These are phyloP conservation scores for Cyphellophora attinorum DNA, from an alignment of 2,329 filamentous ascomycete species.

Conservation along the genomic window DNA sequence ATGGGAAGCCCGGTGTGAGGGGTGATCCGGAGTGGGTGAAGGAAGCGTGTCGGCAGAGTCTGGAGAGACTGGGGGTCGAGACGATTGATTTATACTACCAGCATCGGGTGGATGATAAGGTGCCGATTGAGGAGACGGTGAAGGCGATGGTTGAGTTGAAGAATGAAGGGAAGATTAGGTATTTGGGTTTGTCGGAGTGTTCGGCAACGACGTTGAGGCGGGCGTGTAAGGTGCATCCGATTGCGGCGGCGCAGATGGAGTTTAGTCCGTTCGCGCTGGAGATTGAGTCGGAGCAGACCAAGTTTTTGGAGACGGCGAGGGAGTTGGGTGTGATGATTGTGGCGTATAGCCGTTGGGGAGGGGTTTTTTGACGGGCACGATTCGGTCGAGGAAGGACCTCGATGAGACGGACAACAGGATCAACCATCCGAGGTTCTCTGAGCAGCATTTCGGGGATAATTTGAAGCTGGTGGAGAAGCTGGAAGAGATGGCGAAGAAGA, in stretches of 20 bases:
- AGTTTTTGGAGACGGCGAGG: slow-evolving; percentile 20
- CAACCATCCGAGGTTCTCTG: slow-evolving; percentile 38
- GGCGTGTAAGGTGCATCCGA: slow-evolving; percentile 38
- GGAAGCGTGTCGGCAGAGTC: slow-evolving; percentile 29
- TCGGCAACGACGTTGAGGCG: slow-evolving; percentile 40
- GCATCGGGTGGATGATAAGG: slow-evolving; percentile 32
- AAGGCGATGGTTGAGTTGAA: slow-evolving; percentile 34
- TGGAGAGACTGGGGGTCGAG: slow-evolving; percentile 31
- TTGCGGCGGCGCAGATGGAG: slow-evolving; percentile 46
- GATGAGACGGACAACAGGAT: slow-evolving; percentile 36
- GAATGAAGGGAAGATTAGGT: slow-evolving; percentile 43
- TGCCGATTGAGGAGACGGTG: slow-evolving; percentile 31
- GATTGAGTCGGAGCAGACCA: slow-evolving; percentile 31
- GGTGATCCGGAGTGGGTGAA: slow-evolving; percentile 33
- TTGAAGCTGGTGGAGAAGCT: slow-evolving; percentile 44
- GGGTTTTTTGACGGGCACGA: slow-evolving; percentile 33
- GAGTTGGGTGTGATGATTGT: slow-evolving; percentile 31
- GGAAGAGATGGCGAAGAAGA: slow-evolving; percentile 39
- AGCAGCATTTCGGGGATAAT: slow-evolving; percentile 49
- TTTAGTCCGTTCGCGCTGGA: slow-evolving; percentile 41
- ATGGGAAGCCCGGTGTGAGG: slow-evolving; percentile 19
- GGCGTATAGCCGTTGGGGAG: slow-evolving; percentile 33
- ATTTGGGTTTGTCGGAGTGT: slow-evolving; percentile 43
- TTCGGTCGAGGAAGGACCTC: slow-evolving; percentile 30
- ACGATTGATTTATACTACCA: slow-evolving; percentile 40